A percentile compares a stretch with the other conserved stretches of the same genome.
phyloP scores from a whole-genome alignment of 2,329 filamentous ascomycete species.

The Metarhizium robertsii region DNA sequence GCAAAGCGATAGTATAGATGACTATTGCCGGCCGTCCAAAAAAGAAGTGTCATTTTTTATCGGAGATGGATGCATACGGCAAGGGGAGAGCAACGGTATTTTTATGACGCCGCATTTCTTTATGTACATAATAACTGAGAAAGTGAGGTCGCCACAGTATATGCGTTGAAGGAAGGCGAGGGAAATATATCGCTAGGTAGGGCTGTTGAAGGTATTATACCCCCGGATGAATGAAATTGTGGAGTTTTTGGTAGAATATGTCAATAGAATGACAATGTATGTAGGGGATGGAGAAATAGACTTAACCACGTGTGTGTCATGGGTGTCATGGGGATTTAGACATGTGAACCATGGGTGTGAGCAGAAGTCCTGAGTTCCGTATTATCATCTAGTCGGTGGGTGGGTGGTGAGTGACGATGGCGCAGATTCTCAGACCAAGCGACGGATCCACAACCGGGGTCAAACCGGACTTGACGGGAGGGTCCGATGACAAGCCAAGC shows the following conservation, averaged over 20 bases:
- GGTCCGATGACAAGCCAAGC: neutral
- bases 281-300: neutral
- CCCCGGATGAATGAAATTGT: neutral
- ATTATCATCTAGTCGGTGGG: too few relatives aligned
- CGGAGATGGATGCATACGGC: neutral
- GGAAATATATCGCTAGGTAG: neutral
- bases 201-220: neutral
- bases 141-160: slow-evolving; percentile 1
- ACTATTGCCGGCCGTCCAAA: too few relatives aligned
- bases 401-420: too few relatives aligned
- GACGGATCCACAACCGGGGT: neutral
- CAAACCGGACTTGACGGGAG: neutral
- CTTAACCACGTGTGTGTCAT: neutral
- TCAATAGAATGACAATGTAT: neutral
- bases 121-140: slow-evolving; percentile 5
- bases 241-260: neutral
- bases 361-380: too few relatives aligned
- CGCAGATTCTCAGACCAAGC: too few relatives aligned
- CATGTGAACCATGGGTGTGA: too few relatives aligned
- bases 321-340: too few relatives aligned
- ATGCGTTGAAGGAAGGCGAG: neutral
- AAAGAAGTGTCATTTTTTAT: too few relatives aligned
- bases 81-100: neutral
- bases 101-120: slow-evolving; percentile 3
- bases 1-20: neutral